Base-by-base conservation (phyloP, 805 yeast species). In the Jamesozyma gamospora region DNA sequence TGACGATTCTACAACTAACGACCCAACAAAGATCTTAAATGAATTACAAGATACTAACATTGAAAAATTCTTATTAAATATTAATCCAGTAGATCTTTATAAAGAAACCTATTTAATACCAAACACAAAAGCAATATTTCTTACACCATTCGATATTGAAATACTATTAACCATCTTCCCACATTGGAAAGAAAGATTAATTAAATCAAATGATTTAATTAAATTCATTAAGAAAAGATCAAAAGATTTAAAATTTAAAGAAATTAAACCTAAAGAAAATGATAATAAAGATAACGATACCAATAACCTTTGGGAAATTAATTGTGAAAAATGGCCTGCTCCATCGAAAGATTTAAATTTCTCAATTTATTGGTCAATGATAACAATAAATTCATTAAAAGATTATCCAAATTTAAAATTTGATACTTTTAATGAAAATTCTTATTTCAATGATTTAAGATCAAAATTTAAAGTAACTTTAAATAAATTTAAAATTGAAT, bases 271-370 rank as follows among this genome's bases (percentile, higher is more conserved):
- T 12, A 12, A 11, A 4, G 6, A 11, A 4, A 11, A 27, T 12
- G n/a, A 27, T n/a, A n/a, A 12, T 12, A 11, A 11, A 10, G 11
- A 29, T 14, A n/a, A 29, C 10, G n/a, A 8, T 14, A 15, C 17
- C 9, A 31, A 31, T 12, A 21, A 21, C 24, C 5, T 8, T 21
- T 35, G 37, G 37, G n/a, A 28, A 19, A 12, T 37, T 2, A 18
- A 37, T 33, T 18, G n/a, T 26, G 6, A 15, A 3, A 32, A 19
- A 28, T 32, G 40, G 40, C 40, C 40, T 5, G 40, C 32, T 2
- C 28, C 28, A 27, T n/a, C 18, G 4, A 18, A 14, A n/a, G 12
- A 28, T 12, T n/a, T 6, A 2, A 19, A 19, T 15, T 32, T 13
- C 2, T 6, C 17, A 4, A 14, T 32, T n/a, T 32, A 28, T 28